Evolutionary conservation across 2,329 filamentous ascomycete genomes (phyloP).

Genomic region (Paramyrothecium roridum): DNA sequence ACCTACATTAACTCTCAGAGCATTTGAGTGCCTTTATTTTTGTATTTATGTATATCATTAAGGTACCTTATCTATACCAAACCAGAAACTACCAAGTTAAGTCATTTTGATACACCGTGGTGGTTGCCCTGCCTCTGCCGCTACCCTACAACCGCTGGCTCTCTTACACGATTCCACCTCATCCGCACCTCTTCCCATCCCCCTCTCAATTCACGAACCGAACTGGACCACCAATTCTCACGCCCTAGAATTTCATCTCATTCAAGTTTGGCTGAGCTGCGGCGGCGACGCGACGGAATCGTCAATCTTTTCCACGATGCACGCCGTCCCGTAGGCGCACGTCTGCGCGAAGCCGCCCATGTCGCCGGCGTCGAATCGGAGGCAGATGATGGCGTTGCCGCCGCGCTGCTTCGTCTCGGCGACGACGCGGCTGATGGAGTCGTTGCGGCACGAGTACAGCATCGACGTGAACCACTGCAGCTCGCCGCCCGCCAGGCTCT

Average conservation of each 20-base stretch:
- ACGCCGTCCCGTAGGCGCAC: slow-evolving; percentile 59
- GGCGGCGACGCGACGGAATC: slow-evolving; percentile 18
- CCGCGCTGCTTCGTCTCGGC: slow-evolving; percentile 54
- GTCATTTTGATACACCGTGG: no score
- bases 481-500: slow-evolving; percentile 57
- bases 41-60: no score
- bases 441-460: slow-evolving; percentile 57
- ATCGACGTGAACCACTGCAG: slow-evolving; percentile 56
- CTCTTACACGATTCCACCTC: no score
- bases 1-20: no score
- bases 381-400: slow-evolving; percentile 57
- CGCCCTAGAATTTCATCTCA: background rate
- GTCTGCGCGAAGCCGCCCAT: slow-evolving; percentile 55
- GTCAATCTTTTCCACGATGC: slow-evolving; percentile 53
- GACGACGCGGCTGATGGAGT: slow-evolving; percentile 53
- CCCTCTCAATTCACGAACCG: no score
- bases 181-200: no score
- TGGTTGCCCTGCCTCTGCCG: no score
- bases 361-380: slow-evolving; percentile 56
- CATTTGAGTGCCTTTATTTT: no score
- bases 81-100: no score
- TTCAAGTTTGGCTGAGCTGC: slow-evolving; percentile 14
- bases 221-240: background rate
- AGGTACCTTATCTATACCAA: no score
- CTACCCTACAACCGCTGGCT: no score